Percentiles rank a stretch among this genome's conserved stretches.
Conservation (phyloP, 176 grass and related monocot genomes). For the Eragrostis curvula region DNA sequence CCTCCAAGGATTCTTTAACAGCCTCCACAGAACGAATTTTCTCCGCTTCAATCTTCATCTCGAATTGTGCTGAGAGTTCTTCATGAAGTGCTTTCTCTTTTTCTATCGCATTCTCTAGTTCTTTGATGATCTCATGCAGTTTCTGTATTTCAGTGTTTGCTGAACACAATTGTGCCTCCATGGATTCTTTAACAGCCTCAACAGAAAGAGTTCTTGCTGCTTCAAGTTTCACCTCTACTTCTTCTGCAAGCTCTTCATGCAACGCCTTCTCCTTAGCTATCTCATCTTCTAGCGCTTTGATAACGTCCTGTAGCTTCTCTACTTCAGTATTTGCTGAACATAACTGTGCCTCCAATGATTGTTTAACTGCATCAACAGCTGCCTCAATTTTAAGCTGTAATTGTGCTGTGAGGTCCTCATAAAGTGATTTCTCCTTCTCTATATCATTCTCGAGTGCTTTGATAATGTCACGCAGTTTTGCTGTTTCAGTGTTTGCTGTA, state of each 20-base stretch:
- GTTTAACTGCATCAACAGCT: slow-evolving; percentile 37
- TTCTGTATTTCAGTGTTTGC: slow-evolving; percentile 54
- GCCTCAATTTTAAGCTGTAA: slow-evolving; percentile 17
- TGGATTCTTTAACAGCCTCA: slow-evolving; percentile 45
- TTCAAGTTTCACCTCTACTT: slow-evolving; percentile 34
- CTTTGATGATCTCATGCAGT: slow-evolving; percentile 37
- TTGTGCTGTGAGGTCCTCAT: slow-evolving; percentile 20
- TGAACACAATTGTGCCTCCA: slow-evolving; percentile 63
- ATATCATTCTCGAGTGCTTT: slow-evolving; percentile 33
- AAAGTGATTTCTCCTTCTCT: slow-evolving; percentile 29
- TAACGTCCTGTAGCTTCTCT: slow-evolving; percentile 43
- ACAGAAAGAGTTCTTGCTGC: slow-evolving; percentile 24
- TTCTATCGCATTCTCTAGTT: slow-evolving; percentile 52
- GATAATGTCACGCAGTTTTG: slow-evolving; percentile 7
- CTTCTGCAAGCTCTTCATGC: slow-evolving; percentile 48
- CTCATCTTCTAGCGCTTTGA: slow-evolving; percentile 51
- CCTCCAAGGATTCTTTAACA: slow-evolving; percentile 58
- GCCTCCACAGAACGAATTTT: slow-evolving; percentile 38
- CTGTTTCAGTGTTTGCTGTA: slow-evolving; percentile 35
- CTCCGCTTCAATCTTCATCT: slow-evolving; percentile 36
- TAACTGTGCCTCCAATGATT: slow-evolving; percentile 60
- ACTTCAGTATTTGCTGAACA: slow-evolving; percentile 54
- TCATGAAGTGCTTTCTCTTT: slow-evolving; percentile 56
- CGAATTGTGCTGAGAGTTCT: slow-evolving; percentile 47
- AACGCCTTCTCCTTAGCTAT: slow-evolving; percentile 58